These are phyloP conservation scores for Pleurotus ostreatus DNA, from an alignment of 768 basidiomycete genomes.

Conservation along the genomic window DNA sequence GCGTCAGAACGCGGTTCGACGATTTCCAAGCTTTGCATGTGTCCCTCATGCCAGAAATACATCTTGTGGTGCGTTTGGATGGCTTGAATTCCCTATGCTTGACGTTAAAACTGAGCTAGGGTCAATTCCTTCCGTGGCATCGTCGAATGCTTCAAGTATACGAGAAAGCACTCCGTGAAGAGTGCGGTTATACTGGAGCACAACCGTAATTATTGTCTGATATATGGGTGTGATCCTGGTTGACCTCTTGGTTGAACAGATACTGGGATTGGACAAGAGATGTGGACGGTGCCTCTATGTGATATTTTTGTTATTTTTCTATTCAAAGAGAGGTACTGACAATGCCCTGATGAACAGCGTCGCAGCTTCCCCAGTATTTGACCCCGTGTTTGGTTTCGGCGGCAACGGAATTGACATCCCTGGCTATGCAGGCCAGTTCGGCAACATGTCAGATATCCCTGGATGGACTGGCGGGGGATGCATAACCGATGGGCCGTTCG, in stretches of 20 bases:
- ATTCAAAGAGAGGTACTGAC: too few relatives aligned
- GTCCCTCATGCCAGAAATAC: constrained; percentile 21
- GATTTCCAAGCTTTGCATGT: constrained; percentile 36
- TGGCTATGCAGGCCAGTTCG: constrained; percentile 14
- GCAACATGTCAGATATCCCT: constrained; percentile 7
- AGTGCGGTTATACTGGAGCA: constrained; percentile 32
- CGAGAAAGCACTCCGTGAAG: constrained; percentile 27
- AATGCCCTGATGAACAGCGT: constrained; percentile 17
- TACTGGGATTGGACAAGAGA: constrained; percentile 41
- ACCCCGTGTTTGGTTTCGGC: constrained; percentile 32
- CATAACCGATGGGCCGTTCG: constrained; percentile 30
- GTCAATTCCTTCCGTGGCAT: constrained; percentile 35
- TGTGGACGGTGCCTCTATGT: constrained; percentile 20
- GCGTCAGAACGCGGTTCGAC: constrained; percentile 30
- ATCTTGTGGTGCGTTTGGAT: constrained; percentile 26
- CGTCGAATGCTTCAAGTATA: constrained; percentile 25
- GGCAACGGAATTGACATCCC: constrained; percentile 27
- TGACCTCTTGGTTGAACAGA: constrained; percentile 13
- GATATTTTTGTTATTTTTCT: too few relatives aligned
- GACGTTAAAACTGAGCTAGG: constrained; percentile 15
- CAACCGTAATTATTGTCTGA: constrained; percentile 23
- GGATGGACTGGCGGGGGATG: constrained; percentile 18
- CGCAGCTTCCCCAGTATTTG: constrained; percentile 29
- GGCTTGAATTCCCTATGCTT: too few relatives aligned
- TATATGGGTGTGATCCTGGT: too few relatives aligned